Conservation (phyloP, 1,139 yeast species). For the Suhomyces panamericanus region DNA sequence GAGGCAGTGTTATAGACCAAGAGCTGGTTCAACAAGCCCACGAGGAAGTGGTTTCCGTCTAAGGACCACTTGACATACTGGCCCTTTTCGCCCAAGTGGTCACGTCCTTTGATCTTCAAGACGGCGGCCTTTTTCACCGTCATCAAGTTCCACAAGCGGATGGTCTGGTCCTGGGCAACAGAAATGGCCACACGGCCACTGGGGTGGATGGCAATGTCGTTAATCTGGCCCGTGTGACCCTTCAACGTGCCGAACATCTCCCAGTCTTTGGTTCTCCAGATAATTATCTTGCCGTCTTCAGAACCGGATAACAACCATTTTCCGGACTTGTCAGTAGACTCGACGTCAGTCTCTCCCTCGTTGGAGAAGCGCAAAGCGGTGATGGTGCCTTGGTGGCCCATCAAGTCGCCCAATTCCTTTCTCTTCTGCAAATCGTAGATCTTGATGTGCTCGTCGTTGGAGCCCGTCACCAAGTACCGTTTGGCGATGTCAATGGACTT, state of each 20-base stretch:
- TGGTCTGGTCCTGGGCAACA: constrained; percentile 80
- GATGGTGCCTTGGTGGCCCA: constrained; percentile 89
- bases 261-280: constrained; percentile 98
- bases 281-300: constrained; percentile 84
- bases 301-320: constrained; percentile 91
- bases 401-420: constrained; percentile 86
- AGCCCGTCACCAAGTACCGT: constrained; percentile 88
- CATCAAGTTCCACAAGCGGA: constrained; percentile 94
- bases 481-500: constrained; percentile 81
- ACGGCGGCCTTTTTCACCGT: constrained; percentile 94
- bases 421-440: constrained; percentile 92
- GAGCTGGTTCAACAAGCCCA: constrained; percentile 68
- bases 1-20: constrained; percentile 64
- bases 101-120: constrained; percentile 68
- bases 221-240: constrained; percentile 77
- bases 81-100: constrained; percentile 63
- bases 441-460: constrained; percentile 94
- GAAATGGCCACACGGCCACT: constrained; percentile 90
- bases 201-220: constrained; percentile 87
- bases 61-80: constrained; percentile 65
- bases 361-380: constrained; percentile 72
- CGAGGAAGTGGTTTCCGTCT: constrained; percentile 68
- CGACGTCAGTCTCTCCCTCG: constrained; percentile 31
- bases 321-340: constrained; percentile 45
- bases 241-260: constrained; percentile 84